Evolutionary conservation across 116 monocot genomes (phyloP), one percentile per base, ranked within the genome.

Genomic region (Posidonia oceanica): DNA sequence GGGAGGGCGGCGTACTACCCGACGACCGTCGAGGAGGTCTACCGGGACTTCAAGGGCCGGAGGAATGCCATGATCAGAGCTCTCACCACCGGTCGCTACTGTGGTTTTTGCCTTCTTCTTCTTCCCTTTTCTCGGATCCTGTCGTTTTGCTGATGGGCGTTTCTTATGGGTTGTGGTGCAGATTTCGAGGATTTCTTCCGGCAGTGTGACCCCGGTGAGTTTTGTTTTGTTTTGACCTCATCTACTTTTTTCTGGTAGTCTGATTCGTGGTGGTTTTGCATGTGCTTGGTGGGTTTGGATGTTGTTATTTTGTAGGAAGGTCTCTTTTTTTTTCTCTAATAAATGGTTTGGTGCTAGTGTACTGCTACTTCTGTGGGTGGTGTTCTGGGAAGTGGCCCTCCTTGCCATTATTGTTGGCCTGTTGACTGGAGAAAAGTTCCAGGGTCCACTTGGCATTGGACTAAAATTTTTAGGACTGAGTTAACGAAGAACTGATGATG

Each of bases 61-160:
- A 71, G 78, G 63, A 56, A 48, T 63, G 82, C 75, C 75, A 72
- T 83, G 72, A 75, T 83, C 75, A 83, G 72, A 68, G 82, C 82
- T 18, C 72, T 83, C 36, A 83, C 82, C 6, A 72, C 78, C 1
- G 82, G 82, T 83, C 7, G 7, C 12, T 48, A 48, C 12, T 48
- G 3, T 16, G 2, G 39, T 55, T 69, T 48, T 64, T 52, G 21
- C 39, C 37, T 16, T 69, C 16, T 38, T 10, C 69, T 55, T 37
- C 16, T 59, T 57, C 20, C 53, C 8, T 51, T 44, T 4, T 77
- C 17, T 48, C 48, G 48, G 48, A 5, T 48, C 48, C 0, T 48
- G 38, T 0, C 36, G 17, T 48, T 51, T 42, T 37, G n/a, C 20
- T 48, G 42, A 3, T 51, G 39, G 3, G 13, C 39, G 14, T 64